A percentile compares a stretch with the other conserved stretches of the same genome.
These are phyloP conservation scores for Magnusiomyces clavatus DNA, from an alignment of 1,139 yeast species.

Conservation along the genomic window DNA sequence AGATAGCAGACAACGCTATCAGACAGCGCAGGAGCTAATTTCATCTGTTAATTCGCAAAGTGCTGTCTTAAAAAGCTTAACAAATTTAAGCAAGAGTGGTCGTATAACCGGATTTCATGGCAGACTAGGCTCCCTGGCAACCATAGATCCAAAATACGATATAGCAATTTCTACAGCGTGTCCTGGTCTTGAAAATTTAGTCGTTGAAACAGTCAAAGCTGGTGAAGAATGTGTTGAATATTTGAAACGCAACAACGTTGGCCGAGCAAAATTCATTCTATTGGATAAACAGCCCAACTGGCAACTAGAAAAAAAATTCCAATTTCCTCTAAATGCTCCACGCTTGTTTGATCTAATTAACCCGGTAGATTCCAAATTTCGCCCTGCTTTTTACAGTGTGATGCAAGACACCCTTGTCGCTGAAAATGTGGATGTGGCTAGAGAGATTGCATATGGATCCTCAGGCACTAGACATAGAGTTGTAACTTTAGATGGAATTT, in stretches of 20 bases:
- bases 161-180: conserved; percentile 94
- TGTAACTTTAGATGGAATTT: conserved; percentile 86
- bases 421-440: conserved; percentile 67
- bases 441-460: conserved; percentile 78
- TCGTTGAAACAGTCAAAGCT: conserved; percentile 87
- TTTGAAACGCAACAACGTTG: conserved; percentile 73
- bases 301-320: conserved; percentile 45
- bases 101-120: conserved; percentile 84
- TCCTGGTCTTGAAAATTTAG: conserved; percentile 84
- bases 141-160: conserved; percentile 80
- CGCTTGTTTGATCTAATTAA: conserved; percentile 77
- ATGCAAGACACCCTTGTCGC: conserved; percentile 86
- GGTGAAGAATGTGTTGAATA: conserved; percentile 90
- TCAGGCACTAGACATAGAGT: conserved; percentile 60
- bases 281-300: conserved; percentile 65
- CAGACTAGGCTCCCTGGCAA: conserved; percentile 82
- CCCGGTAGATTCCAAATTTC: conserved; percentile 59
- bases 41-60: conserved; percentile 58
- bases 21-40: conserved; percentile 55
- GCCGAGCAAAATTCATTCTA: conserved; percentile 83
- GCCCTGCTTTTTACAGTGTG: conserved; percentile 86
- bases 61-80: conserved; percentile 62
- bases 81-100: conserved; percentile 68
- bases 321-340: conserved; percentile 70
- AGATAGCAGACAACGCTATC: conserved; percentile 51